A percentile compares a stretch with the other conserved stretches of the same genome.
Conservation (phyloP, 257 asterid species). For the Nicotiana undulata region DNA sequence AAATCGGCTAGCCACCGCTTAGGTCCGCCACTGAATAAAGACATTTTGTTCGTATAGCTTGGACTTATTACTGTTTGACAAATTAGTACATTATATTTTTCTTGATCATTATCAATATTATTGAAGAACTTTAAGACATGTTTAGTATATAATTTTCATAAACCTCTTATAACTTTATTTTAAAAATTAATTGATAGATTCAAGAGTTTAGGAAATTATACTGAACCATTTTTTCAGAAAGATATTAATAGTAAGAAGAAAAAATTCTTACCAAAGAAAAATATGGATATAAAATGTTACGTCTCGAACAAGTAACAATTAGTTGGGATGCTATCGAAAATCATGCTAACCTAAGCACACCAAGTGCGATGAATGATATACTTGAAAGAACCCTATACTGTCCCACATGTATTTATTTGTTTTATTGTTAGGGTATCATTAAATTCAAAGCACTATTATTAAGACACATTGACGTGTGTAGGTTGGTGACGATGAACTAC, state of each 20-base stretch:
- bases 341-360: neutral
- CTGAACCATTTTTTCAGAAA: neutral
- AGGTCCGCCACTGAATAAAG: too few relatives aligned
- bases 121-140: neutral
- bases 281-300: constrained; percentile 5
- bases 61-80: neutral
- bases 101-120: neutral
- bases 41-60: neutral
- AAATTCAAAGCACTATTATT: neutral
- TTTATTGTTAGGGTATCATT: neutral
- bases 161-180: too few relatives aligned
- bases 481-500: constrained; percentile 10
- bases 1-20: too few relatives aligned
- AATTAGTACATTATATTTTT: neutral
- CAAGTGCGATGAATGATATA: neutral
- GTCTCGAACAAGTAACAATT: constrained; percentile 8
- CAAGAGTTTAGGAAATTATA: neutral
- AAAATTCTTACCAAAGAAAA: neutral
- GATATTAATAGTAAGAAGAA: neutral
- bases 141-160: neutral
- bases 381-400: neutral
- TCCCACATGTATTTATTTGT: neutral
- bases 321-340: neutral
- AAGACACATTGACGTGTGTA: constrained; percentile 1
- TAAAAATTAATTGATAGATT: neutral